Percentiles rank a stretch among this genome's conserved stretches.
These are phyloP conservation scores for Claviceps fusiformis DNA, from an alignment of 2,329 filamentous ascomycete genomes.

Conservation along the genomic window DNA sequence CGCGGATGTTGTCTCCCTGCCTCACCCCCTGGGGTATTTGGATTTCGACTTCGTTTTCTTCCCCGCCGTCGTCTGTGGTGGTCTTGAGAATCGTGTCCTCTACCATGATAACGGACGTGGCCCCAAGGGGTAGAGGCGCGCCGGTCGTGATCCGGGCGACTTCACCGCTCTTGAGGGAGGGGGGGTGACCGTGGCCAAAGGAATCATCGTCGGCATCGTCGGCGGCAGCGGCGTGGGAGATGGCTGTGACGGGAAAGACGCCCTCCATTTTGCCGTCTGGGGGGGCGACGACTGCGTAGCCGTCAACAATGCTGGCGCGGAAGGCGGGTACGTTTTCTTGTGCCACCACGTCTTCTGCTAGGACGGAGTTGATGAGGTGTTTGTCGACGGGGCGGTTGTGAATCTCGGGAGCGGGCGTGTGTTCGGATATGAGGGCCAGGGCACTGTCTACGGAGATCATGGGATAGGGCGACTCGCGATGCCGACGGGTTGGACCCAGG, in stretches of 20 bases:
- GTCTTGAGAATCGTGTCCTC: conserved; percentile 75
- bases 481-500: conserved; percentile 52
- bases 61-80: conserved; percentile 63
- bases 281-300: conserved; percentile 70
- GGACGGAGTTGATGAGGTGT: conserved; percentile 57
- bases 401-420: conserved; percentile 52
- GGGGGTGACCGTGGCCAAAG: conserved; percentile 44
- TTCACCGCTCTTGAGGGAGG: conserved; percentile 51
- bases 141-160: conserved; percentile 90
- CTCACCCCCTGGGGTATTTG: conserved; percentile 56
- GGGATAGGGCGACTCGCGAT: conserved; percentile 79
- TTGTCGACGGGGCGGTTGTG: conserved; percentile 48
- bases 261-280: conserved; percentile 55
- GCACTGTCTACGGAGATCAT: conserved; percentile 83
- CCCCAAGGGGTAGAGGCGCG: conserved; percentile 75
- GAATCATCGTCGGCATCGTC: not conserved
- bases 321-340: conserved; percentile 82
- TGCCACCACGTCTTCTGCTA: conserved; percentile 73
- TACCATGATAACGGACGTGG: conserved; percentile 82
- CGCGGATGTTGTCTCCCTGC: conserved; percentile 75
- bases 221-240: conserved; percentile 63
- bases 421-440: conserved; percentile 53
- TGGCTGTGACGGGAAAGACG: conserved; percentile 69
- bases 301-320: conserved; percentile 90
- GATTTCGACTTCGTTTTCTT: conserved; percentile 83